Percentiles rank a stretch among this genome's conserved stretches.
Evolutionary conservation across 2,329 filamentous ascomycete genomes (phyloP).

Genomic region (Aspergillus latus): DNA sequence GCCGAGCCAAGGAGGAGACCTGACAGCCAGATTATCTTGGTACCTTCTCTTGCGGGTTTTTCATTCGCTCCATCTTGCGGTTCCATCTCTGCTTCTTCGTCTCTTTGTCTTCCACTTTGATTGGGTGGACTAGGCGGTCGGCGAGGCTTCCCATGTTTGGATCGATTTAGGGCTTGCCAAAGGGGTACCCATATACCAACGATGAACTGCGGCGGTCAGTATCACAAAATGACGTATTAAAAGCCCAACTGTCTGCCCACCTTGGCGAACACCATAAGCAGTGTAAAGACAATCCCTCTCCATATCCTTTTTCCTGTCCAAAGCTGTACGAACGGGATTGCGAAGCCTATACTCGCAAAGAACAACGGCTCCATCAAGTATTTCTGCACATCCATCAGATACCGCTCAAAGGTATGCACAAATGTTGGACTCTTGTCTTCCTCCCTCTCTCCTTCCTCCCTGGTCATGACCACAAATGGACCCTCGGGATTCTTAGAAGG

Average conservation of each 20-base stretch:
- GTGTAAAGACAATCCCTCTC: slow-evolving; percentile 31
- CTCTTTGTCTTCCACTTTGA: background rate
- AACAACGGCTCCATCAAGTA: slow-evolving; percentile 36
- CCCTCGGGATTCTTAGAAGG: slow-evolving; percentile 38
- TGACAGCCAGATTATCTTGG: slow-evolving; percentile 20
- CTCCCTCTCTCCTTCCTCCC: slow-evolving; percentile 35
- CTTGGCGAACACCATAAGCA: slow-evolving; percentile 34
- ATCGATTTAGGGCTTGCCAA: slow-evolving; percentile 10
- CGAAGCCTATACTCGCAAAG: slow-evolving; percentile 35
- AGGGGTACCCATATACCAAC: slow-evolving; percentile 31
- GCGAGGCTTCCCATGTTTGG: background rate
- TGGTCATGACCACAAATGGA: slow-evolving; percentile 38
- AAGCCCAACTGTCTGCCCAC: slow-evolving; percentile 13
- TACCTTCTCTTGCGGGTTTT: background rate
- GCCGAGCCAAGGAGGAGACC: slow-evolving; percentile 31
- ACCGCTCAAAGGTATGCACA: slow-evolving; percentile 41
- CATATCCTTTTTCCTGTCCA: slow-evolving; percentile 36
- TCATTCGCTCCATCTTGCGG: background rate
- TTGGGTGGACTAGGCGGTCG: too few species aligned
- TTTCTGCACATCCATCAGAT: slow-evolving; percentile 36
- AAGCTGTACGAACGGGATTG: slow-evolving; percentile 33
- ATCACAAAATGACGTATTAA: background rate
- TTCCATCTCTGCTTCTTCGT: background rate
- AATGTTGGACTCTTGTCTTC: slow-evolving; percentile 40
- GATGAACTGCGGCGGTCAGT: slow-evolving; percentile 19